Evolutionary conservation across 2,329 filamentous ascomycete species (phyloP), one percentile per base, ranked within the genome.

Genomic region (Xylaria sp.): DNA sequence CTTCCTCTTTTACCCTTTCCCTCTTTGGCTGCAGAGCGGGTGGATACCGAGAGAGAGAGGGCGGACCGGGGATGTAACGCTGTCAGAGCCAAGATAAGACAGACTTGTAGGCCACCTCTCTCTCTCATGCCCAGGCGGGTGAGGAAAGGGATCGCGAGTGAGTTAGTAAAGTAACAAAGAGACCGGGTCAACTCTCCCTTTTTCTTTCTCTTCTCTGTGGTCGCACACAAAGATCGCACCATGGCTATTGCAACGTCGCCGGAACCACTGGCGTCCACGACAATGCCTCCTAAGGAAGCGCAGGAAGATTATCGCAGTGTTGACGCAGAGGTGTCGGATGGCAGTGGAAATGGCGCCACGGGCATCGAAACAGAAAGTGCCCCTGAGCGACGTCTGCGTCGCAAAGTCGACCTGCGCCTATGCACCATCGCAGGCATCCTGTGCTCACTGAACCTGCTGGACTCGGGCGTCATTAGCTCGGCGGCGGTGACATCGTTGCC

Each of bases 391-490:
- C 73, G 76, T 8, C 74, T 85, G 48, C 86, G 89, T 20, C 82
- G 85, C 68, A 92, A 92, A 78, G 85, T 91, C 62, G 91, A 93
- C 76, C 75, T 91, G 54, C 86, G 91, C 28, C 82, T 93, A 2
- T 92, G 90, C 80, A 90, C 87, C 31, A 92, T 93, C 71, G 90
- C 90, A 1, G 90, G 90, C 1, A 84, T 92, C n/a, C 81, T 93
- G 2, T 92, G 90, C 80, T 89, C 87, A 71, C 83, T 93, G 67
- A 90, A 92, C 77, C 82, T 93, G 13, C 83, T 93, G 15, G 91
- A 93, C 80, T 89, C 87, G 58, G 90, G 90, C 50, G 90, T 93
- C 73, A 89, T 93, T 66, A 90, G 88, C 1, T 90, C 87, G 7
- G 91, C 90, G 0, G 89, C 89, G 0, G 90, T 92, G 10, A 92